phyloP scores from a whole-genome alignment of 805 yeast genomes.

The Saturnispora kantuleensis region DNA sequence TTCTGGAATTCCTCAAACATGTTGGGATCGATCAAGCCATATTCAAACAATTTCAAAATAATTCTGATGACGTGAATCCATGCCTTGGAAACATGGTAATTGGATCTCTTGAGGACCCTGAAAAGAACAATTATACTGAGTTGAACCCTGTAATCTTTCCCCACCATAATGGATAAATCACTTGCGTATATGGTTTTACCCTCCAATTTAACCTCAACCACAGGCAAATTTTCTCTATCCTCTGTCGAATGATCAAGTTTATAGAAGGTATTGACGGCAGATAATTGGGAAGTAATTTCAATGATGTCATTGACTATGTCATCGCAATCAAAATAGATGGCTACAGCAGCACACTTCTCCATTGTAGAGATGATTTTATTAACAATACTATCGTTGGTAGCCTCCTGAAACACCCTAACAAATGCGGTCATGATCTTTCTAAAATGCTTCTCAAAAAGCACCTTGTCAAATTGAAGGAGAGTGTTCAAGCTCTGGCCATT shows the following conservation, averaged over 20 bases:
- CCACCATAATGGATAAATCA: constrained; percentile 73
- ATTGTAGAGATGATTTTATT: constrained; percentile 80
- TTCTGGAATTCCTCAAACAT: constrained; percentile 57
- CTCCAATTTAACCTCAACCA: constrained; percentile 39
- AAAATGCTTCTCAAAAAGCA: constrained; percentile 56
- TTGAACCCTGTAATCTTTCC: constrained; percentile 87
- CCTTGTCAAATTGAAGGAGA: constrained; percentile 53
- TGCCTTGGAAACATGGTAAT: constrained; percentile 34
- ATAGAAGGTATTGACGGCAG: constrained; percentile 47
- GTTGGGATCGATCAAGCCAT: constrained; percentile 60
- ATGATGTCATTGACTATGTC: constrained; percentile 57
- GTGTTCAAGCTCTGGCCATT: constrained; percentile 15
- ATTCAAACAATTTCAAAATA: constrained; percentile 56
- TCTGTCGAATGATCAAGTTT: constrained; percentile 22
- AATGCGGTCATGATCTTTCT: constrained; percentile 61
- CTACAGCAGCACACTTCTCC: constrained; percentile 75
- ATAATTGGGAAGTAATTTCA: constrained; percentile 55
- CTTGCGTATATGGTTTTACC: constrained; percentile 62
- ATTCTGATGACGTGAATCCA: constrained; percentile 58
- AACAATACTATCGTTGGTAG: constrained; percentile 82
- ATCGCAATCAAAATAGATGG: constrained; percentile 50
- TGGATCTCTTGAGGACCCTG: constrained; percentile 56
- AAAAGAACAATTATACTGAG: constrained; percentile 78
- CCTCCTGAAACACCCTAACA: constrained; percentile 72
- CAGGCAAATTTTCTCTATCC: constrained; percentile 33